Evolutionary conservation across 192 early-diverging fungal species (phyloP), one percentile per base, ranked within the genome.

Genomic region (Coemansia sp.): DNA sequence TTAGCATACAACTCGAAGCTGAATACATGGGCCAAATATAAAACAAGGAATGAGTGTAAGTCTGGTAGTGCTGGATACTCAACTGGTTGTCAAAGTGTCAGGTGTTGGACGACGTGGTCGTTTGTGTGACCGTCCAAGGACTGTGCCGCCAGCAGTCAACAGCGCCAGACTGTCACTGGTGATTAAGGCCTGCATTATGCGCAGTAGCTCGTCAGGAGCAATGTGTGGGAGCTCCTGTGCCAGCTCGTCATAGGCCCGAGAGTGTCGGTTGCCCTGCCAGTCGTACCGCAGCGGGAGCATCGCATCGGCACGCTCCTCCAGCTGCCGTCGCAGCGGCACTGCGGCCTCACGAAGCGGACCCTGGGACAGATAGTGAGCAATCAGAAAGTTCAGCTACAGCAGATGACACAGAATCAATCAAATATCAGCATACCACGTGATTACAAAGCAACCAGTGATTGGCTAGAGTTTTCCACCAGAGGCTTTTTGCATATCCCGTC

Each of bases 341-440:
- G 86, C 83, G 4, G 87, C 82, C 16, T 80, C 75, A 22, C 74
- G 67, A 54, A 85, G 87, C 44, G 85, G 83, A 9, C 88, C 76
- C 8, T 68, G 68, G 25, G 85, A 76, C 19, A 92, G 75, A 53
- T 89, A 90, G 56, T 84, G 84, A 24, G 88, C 84, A 56, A 92
- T 87, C 23, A 92, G 80, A 78, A 84, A 90, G 67, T 90, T 85
- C 54, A 90, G 85, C 87, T 90, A 69, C 55, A 72, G 55, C 21
- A 48, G 27, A 19, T 25, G 10, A 10, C 4, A 60, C 14, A 59
- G 14, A 24, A 60, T 25, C 7, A 54, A 18, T 31, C 18, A 28
- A 44, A 44, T 9, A 9, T 38, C 6, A 44, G 38, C 38, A 16
- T 16, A 44, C 27, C 52, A 54, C 52, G 52, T 54, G 52, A 24